A percentile compares a stretch with the other conserved stretches of the same genome.
Evolutionary conservation across 2,329 filamentous ascomycete genomes (phyloP).

Genomic region (Fusarium incarnatum): DNA sequence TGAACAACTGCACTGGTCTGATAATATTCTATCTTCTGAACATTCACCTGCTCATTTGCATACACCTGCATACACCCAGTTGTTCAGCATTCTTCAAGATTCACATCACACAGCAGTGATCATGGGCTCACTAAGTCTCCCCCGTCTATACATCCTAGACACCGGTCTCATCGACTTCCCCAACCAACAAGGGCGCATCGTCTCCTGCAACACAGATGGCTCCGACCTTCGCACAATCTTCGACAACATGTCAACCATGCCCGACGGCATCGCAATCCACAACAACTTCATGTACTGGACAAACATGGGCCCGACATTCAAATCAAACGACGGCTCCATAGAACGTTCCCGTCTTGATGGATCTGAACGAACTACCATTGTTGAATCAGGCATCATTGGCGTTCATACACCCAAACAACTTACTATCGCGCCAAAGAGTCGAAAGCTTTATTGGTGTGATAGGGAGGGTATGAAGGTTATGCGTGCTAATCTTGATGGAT

Average conservation of each 20-base stretch:
- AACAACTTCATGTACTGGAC: conserved; percentile 9
- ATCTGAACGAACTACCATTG: background rate
- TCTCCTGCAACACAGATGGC: conserved; percentile 12
- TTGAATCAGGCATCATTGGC: background rate
- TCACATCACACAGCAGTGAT: no score
- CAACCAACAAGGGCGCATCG: background rate
- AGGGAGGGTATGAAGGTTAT: conserved; percentile 21
- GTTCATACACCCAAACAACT: background rate
- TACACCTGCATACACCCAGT: no score
- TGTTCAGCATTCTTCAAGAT: no score
- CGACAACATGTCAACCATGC: conserved; percentile 5
- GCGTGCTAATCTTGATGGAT: background rate
- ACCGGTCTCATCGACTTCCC: conserved; percentile 7
- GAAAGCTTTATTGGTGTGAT: conserved; percentile 17
- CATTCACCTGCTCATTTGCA: no score
- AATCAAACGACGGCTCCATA: conserved; percentile 10
- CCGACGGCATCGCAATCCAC: conserved; percentile 1
- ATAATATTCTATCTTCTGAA: no score
- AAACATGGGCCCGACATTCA: conserved; percentile 9
- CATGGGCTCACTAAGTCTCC: background rate
- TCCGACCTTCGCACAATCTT: background rate
- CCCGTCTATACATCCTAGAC: conserved; percentile 10
- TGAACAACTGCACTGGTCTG: background rate
- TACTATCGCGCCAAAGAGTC: background rate
- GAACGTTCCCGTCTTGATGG: conserved; percentile 1